Conservation (phyloP, 73 alveolate species). For the Uronychia binucleata region DNA sequence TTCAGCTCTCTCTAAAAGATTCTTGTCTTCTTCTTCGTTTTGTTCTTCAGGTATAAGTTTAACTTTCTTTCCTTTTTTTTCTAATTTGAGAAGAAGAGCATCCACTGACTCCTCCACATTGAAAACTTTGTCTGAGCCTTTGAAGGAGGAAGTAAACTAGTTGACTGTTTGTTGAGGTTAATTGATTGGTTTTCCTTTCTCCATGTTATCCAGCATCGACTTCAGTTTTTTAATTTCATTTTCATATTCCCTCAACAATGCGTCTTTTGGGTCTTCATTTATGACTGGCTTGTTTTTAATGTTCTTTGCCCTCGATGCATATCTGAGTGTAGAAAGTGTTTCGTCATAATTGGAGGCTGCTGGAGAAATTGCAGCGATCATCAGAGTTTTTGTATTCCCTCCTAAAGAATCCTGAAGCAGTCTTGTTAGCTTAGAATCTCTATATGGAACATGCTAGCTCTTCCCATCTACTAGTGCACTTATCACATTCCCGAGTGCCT, state of each 20-base stretch:
- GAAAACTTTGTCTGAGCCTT: too few species aligned
- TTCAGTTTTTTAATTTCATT: constrained; percentile 83
- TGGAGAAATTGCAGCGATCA: constrained; percentile 97
- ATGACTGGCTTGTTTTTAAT: constrained; percentile 93
- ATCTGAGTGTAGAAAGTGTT: constrained; percentile 94
- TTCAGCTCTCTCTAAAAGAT: constrained; percentile 28
- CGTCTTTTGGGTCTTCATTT: constrained; percentile 93
- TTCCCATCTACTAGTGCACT: constrained; percentile 64
- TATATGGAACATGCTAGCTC: constrained; percentile 74
- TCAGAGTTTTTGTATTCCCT: constrained; percentile 97
- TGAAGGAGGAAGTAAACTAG: too few species aligned
- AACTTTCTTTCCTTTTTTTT: constrained; percentile 62
- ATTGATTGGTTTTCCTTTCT: background rate
- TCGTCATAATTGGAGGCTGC: constrained; percentile 97
- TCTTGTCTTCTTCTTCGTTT: too few species aligned
- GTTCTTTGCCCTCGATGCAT: constrained; percentile 97
- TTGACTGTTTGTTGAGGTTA: constrained; percentile 1
- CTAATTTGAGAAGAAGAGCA: constrained; percentile 38
- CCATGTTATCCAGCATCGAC: background rate
- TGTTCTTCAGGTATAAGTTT: too few species aligned
- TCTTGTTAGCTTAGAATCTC: constrained; percentile 80
- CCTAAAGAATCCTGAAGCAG: constrained; percentile 93
- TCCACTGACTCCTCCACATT: constrained; percentile 63
- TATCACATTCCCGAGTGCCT: constrained; percentile 65
- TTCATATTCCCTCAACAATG: constrained; percentile 80